Conservation (phyloP, 2,329 filamentous ascomycete genomes). For the Paecilomyces dactylethromorphus region DNA sequence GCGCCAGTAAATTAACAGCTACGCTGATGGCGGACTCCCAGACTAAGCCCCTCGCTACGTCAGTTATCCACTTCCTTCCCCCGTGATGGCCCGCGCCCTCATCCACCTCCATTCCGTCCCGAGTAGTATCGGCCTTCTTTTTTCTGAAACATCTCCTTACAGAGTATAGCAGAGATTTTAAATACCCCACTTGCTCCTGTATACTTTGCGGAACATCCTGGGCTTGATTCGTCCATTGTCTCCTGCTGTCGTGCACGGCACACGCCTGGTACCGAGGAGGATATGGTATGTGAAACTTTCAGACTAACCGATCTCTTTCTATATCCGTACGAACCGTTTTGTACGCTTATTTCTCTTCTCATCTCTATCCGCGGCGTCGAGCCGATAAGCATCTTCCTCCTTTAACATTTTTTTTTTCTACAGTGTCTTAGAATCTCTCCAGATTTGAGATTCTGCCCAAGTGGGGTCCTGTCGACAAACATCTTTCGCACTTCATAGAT, state of each 20-base stretch:
- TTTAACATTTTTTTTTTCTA: not conserved
- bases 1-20: not conserved
- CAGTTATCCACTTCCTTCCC: slow-evolving; percentile 5
- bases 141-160: not conserved
- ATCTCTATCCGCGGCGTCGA: not conserved
- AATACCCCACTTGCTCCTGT: not conserved
- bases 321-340: not conserved
- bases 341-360: not conserved
- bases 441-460: not conserved
- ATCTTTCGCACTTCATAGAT: slow-evolving; percentile 1
- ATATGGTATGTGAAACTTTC: not conserved
- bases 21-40: not conserved
- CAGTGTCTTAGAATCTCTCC: not conserved
- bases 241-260: not conserved
- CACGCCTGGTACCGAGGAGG: not conserved
- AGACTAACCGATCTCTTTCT: not conserved
- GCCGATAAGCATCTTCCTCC: not conserved
- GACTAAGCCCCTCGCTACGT: slow-evolving; percentile 9
- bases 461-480: not conserved
- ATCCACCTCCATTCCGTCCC: not conserved
- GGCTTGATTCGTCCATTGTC: not conserved
- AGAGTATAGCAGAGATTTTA: not conserved
- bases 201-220: not conserved
- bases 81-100: not conserved
- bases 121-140: not conserved